Conservation (phyloP, 768 basidiomycete genomes). For the Calocera viscosa region DNA sequence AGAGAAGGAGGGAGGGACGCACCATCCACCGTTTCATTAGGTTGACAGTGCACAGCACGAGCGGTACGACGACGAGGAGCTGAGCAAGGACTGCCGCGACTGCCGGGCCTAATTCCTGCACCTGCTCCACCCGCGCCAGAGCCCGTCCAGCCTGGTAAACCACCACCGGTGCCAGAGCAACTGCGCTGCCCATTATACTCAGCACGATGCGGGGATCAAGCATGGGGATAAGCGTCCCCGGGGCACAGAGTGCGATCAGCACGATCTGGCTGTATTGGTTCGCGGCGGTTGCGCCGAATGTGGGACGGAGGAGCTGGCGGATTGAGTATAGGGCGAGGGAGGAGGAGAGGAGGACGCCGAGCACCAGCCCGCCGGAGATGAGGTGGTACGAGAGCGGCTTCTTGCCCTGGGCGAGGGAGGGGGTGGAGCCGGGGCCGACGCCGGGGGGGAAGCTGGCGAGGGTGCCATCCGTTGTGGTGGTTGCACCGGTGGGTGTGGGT, state of each 20-base stretch:
- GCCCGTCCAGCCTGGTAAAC: neutral
- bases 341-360: neutral
- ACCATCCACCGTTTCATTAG: constrained; percentile 1
- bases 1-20: neutral
- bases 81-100: neutral
- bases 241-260: neutral
- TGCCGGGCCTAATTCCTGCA: neutral
- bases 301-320: neutral
- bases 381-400: neutral
- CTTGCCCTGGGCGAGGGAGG: neutral
- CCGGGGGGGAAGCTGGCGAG: too few relatives aligned
- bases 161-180: neutral
- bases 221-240: neutral
- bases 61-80: neutral
- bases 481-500: neutral
- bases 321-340: neutral
- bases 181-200: neutral
- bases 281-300: neutral
- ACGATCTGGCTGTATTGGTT: neutral
- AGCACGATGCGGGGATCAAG: neutral
- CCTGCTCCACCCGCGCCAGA: neutral
- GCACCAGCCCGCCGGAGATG: neutral
- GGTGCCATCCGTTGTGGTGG: neutral
- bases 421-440: neutral
- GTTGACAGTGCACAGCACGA: neutral